phyloP scores from a whole-genome alignment of 2,329 filamentous ascomycete genomes.

The Botrytis tulipae region DNA sequence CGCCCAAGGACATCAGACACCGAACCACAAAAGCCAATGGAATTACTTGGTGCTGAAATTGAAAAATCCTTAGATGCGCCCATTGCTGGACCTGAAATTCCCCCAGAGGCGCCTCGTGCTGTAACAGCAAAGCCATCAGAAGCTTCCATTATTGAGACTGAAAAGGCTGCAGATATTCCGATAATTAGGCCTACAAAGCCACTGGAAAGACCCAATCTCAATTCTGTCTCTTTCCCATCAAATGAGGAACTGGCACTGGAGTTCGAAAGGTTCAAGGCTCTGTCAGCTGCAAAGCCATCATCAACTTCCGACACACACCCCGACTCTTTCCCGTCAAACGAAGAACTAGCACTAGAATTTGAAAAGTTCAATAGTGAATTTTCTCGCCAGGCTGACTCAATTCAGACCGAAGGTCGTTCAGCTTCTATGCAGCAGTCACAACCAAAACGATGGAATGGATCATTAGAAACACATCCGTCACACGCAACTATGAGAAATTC shows the following conservation, averaged over 20 bases:
- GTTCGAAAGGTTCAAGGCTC: neutral
- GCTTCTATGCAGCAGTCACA: neutral
- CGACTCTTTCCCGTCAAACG: neutral
- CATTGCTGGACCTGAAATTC: neutral
- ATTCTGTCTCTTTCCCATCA: neutral
- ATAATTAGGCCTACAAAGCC: neutral
- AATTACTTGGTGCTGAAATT: neutral
- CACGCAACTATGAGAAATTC: neutral
- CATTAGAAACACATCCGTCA: neutral
- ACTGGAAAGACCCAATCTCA: neutral
- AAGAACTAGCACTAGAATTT: conserved; percentile 5
- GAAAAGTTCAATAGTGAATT: conserved; percentile 4
- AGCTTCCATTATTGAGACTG: no score
- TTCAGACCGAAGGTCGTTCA: neutral
- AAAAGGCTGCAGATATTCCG: neutral
- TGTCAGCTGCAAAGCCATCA: neutral
- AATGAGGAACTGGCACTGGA: neutral
- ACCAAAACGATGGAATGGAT: neutral
- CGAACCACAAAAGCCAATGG: neutral
- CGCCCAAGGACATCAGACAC: neutral
- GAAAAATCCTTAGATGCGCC: neutral
- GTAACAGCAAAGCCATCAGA: neutral
- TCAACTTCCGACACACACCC: neutral
- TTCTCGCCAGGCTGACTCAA: neutral
- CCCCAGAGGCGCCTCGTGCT: neutral